Conservation (phyloP, 306 rosid species). For the Coriaria nepalensis region DNA sequence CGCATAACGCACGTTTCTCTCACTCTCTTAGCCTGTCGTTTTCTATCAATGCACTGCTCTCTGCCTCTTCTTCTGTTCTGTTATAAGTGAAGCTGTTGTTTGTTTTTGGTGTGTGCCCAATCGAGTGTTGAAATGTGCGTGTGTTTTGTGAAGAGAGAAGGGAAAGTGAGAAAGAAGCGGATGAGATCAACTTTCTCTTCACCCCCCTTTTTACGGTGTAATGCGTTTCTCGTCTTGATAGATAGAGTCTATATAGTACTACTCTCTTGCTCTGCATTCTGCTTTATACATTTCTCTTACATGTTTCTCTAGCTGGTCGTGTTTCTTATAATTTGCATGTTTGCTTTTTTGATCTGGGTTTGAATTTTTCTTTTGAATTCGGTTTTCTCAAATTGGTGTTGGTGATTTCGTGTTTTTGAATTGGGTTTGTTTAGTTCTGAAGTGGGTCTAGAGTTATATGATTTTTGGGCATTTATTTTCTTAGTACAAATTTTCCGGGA, state of each 20-base stretch:
- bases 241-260: neutral
- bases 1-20: slow-evolving; percentile 23
- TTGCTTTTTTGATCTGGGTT: slow-evolving; percentile 9
- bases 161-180: too few species aligned
- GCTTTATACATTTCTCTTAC: neutral
- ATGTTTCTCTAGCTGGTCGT: neutral
- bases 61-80: neutral
- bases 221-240: neutral
- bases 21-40: neutral
- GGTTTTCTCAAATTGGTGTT: slow-evolving; percentile 3
- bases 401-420: slow-evolving; percentile 6
- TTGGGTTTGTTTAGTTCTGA: slow-evolving; percentile 8
- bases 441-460: neutral
- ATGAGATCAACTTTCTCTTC: neutral
- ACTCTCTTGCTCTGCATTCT: neutral
- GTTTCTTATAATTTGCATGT: slow-evolving; percentile 21
- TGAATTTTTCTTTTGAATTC: neutral
- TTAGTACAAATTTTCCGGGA: slow-evolving; percentile 7
- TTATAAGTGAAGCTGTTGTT: too few species aligned
- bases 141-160: too few species aligned
- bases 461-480: neutral
- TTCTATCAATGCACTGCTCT: slow-evolving; percentile 1
- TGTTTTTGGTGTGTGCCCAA: too few species aligned
- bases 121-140: too few species aligned
- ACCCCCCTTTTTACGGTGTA: neutral